Percentiles rank a stretch among this genome's conserved stretches.
These are phyloP conservation scores for Bacidia rubella DNA, from an alignment of 495 filamentous ascomycete genomes.

Conservation along the genomic window DNA sequence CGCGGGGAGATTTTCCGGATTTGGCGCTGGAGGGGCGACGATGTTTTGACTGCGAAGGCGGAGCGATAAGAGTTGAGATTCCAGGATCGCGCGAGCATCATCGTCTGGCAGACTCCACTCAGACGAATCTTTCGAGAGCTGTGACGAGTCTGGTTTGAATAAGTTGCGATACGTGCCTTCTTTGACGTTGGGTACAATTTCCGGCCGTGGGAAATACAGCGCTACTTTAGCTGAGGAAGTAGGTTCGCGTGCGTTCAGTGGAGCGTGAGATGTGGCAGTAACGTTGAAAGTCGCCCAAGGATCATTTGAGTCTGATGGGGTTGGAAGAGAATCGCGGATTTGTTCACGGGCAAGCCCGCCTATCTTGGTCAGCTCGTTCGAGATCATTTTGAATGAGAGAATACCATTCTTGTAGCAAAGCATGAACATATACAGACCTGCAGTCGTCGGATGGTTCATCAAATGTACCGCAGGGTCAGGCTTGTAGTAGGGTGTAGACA, in stretches of 20 bases:
- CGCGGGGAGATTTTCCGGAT: conserved; percentile 41
- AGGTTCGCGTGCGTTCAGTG: conserved; percentile 43
- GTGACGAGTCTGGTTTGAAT: conserved; percentile 33
- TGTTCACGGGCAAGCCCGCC: conserved; percentile 73
- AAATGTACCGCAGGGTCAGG: conserved; percentile 80
- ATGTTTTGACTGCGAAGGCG: conserved; percentile 69
- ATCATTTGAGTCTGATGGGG: conserved; percentile 27
- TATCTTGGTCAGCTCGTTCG: background rate
- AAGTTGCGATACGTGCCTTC: conserved; percentile 76
- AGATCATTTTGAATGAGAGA: background rate
- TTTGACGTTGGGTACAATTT: conserved; percentile 83
- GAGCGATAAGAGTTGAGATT: conserved; percentile 82
- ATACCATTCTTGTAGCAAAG: conserved; percentile 95
- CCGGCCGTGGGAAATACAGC: conserved; percentile 84
- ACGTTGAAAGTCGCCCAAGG: conserved; percentile 70
- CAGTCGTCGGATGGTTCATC: conserved; percentile 77
- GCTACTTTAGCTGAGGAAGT: conserved; percentile 62
- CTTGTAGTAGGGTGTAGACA: conserved; percentile 82
- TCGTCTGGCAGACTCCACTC: conserved; percentile 42
- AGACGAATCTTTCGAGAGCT: conserved; percentile 30
- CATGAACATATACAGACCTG: conserved; percentile 93
- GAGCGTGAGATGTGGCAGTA: conserved; percentile 45
- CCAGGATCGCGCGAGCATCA: conserved; percentile 81
- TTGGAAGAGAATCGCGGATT: conserved; percentile 57
- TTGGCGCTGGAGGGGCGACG: conserved; percentile 39